Base-by-base conservation (phyloP, 345 rosid genomes). In the Isatis tinctoria region DNA sequence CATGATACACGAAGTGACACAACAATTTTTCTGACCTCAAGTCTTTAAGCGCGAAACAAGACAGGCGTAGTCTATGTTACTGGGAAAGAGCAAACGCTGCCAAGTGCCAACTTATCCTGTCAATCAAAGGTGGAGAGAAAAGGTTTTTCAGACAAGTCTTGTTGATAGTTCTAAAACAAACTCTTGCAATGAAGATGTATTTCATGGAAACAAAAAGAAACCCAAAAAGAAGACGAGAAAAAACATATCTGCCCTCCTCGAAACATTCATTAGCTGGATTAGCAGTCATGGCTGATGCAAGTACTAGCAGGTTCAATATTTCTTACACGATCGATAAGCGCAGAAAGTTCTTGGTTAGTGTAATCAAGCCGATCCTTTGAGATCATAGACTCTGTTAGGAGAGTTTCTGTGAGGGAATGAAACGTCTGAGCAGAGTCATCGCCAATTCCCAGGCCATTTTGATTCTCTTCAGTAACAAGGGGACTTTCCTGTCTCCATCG, bases 401-500 rank as follows among this genome's bases (percentile, higher is more conserved):
- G 79, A 76, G 87, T 77, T 73, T 80, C 82, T 64, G 96, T 82
- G 41, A 91, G 86, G 20, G 89, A 86, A 77, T 87, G 87, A 74
- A 89, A 91, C 53, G 76, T 85, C 74, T 83, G 84, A 73, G 87
- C 75, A 74, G 85, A 87, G 51, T 83, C 87, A 69, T 88, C 83
- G 48, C 78, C 83, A 78, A 70, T 81, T 37, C 80, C 73, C 59
- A 66, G 82, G 24, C 82, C 82, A 75, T 74, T 75, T 57, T 67
- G 86, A 82, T 83, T 84, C 41, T 83, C 87, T 60, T 47, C 18
- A 13, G 75, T 72, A 48, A 83, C 75, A 65, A 79, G 72, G 4
- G 88, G 79, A 58, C 83, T 82, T 59, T 85, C 91, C 44, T 60
- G 78, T 65, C 90, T 84, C 98, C 98, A 94, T 14, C 97, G 87